phyloP scores from a whole-genome alignment of 257 asterid species.

The Forsythia viridissima region DNA sequence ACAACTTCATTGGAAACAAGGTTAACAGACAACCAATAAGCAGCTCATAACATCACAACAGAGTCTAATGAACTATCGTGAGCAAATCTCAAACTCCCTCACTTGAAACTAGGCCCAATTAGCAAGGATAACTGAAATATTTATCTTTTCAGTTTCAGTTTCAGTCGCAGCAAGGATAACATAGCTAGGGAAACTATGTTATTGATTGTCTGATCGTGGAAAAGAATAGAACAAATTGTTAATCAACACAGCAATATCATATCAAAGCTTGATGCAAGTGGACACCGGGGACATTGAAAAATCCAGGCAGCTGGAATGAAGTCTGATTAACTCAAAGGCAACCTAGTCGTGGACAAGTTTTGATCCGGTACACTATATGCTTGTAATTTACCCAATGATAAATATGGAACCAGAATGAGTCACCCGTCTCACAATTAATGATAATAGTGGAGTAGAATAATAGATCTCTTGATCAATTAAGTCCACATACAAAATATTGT shows the following conservation, averaged over 20 bases:
- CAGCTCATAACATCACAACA: not conserved
- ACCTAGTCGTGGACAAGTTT: not conserved
- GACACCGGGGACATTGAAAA: not conserved
- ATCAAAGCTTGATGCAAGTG: not conserved
- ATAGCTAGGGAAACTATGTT: not conserved
- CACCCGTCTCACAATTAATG: not conserved
- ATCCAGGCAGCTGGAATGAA: not conserved
- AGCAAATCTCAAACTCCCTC: not conserved
- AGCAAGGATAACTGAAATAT: not conserved
- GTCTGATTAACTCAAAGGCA: not conserved
- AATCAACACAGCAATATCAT: not conserved
- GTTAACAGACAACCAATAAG: too few relatives aligned
- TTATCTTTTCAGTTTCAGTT: not conserved
- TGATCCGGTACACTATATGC: not conserved
- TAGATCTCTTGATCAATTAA: not conserved
- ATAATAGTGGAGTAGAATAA: not conserved
- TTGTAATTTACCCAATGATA: not conserved
- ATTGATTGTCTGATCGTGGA: not conserved
- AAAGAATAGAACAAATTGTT: not conserved
- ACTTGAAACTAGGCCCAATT: not conserved
- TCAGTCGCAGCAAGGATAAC: not conserved
- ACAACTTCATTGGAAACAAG: not conserved
- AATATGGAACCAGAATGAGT: not conserved
- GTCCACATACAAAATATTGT: slow-evolving; percentile 3
- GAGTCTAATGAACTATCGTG: not conserved